Conservation (phyloP, 2,329 filamentous ascomycete genomes). For the Botrytis cinerea region DNA sequence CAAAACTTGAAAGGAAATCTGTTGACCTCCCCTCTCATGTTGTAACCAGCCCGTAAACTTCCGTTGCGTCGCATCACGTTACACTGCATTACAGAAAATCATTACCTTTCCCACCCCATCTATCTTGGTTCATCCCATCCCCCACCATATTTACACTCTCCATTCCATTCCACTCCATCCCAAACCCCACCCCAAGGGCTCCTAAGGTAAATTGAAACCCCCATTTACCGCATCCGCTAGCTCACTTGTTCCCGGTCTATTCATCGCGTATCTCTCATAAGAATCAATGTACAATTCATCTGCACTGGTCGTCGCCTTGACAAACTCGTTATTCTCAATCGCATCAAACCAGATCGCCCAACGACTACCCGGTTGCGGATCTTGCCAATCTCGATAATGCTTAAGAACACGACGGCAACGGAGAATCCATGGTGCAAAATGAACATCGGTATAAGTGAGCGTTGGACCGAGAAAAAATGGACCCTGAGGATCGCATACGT, state of each 20-base stretch:
- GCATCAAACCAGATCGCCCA: slow-evolving; percentile 45
- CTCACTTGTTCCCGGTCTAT: slow-evolving; percentile 59
- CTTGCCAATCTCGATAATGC: slow-evolving; percentile 45
- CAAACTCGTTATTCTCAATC: slow-evolving; percentile 43
- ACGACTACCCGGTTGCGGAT: slow-evolving; percentile 42
- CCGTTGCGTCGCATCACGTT: not conserved
- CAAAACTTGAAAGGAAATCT: not conserved
- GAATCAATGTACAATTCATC: slow-evolving; percentile 65
- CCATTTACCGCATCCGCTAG: slow-evolving; percentile 61
- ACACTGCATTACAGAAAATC: not conserved
- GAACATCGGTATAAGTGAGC: slow-evolving; percentile 45
- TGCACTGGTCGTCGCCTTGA: slow-evolving; percentile 44
- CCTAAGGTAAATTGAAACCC: slow-evolving; percentile 44
- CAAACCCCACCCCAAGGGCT: not conserved
- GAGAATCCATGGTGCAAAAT: slow-evolving; percentile 46
- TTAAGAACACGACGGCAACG: slow-evolving; percentile 44
- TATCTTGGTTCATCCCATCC: not conserved
- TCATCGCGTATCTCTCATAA: slow-evolving; percentile 68
- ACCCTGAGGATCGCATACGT: slow-evolving; percentile 41
- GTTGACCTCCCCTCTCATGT: not conserved
- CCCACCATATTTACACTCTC: not conserved
- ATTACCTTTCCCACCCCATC: not conserved
- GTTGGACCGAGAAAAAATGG: slow-evolving; percentile 43
- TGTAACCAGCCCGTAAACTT: not conserved
- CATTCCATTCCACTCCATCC: not conserved